Percentiles rank a stretch among this genome's conserved stretches.
Conservation (phyloP, 768 basidiomycete genomes). For the Phlebiopsis gigantea region DNA sequence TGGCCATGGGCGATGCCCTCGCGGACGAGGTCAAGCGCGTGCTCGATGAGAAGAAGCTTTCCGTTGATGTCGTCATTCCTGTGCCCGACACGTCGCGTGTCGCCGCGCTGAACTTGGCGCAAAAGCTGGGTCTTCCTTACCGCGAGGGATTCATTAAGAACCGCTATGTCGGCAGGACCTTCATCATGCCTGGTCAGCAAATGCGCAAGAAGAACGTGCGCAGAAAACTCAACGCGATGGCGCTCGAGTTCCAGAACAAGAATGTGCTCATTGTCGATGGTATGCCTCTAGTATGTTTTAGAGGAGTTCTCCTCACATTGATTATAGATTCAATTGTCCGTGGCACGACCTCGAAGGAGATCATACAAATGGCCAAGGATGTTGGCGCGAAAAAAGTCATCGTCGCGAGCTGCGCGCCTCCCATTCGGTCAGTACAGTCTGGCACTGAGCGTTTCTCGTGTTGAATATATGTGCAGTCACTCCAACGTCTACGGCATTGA, state of each 20-base stretch:
- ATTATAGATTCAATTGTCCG: constrained; percentile 91
- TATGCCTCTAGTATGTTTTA: constrained; percentile 29
- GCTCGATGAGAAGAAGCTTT: constrained; percentile 58
- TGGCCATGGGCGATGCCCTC: constrained; percentile 98
- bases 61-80: constrained; percentile 95
- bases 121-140: constrained; percentile 84
- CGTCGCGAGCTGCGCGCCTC: constrained; percentile 94
- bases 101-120: constrained; percentile 92
- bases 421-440: constrained; percentile 62
- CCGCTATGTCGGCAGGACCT: constrained; percentile 95
- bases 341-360: constrained; percentile 97
- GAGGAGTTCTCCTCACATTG: too few relatives aligned
- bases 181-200: constrained; percentile 99
- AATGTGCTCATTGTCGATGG: constrained; percentile 95
- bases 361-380: constrained; percentile 98
- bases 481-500: constrained; percentile 99
- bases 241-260: constrained; percentile 89
- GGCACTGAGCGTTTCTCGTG: background rate
- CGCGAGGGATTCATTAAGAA: constrained; percentile 99
- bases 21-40: constrained; percentile 82
- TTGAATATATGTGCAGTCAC: constrained; percentile 43
- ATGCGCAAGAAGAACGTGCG: constrained; percentile 94
- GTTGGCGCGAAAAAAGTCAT: constrained; percentile 96
- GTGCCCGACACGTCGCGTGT: constrained; percentile 97
- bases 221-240: constrained; percentile 96